phyloP scores from a whole-genome alignment of 176 grass and related monocot species.

The Juncus inflexus region DNA sequence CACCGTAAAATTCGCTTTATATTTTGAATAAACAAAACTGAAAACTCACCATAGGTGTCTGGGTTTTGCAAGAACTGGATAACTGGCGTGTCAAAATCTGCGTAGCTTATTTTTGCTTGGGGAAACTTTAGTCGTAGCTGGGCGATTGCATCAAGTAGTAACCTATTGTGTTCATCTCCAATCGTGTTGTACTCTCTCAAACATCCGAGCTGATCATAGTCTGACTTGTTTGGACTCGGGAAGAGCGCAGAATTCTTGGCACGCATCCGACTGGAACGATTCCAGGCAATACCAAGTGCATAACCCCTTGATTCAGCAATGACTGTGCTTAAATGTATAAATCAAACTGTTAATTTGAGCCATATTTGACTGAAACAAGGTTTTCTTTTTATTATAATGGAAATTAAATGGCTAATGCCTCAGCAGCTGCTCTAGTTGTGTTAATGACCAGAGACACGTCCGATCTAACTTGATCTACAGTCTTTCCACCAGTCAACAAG shows the following conservation, averaged over 20 bases:
- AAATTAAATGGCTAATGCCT: slow-evolving; percentile 4
- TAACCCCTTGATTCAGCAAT: slow-evolving; percentile 28
- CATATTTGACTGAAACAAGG: neutral
- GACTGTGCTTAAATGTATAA: slow-evolving; percentile 6
- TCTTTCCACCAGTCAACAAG: slow-evolving; percentile 20
- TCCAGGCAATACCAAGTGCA: slow-evolving; percentile 31
- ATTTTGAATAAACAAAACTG: neutral
- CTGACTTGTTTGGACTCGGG: neutral
- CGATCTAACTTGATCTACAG: slow-evolving; percentile 16
- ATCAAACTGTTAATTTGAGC: neutral
- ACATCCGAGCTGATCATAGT: slow-evolving; percentile 31
- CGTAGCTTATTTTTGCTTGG: slow-evolving; percentile 21
- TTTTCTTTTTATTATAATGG: neutral
- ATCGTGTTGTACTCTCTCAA: slow-evolving; percentile 27
- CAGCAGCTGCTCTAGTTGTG: slow-evolving; percentile 19
- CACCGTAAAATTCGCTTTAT: neutral
- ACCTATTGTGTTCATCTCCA: slow-evolving; percentile 15
- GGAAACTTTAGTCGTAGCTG: slow-evolving; percentile 21
- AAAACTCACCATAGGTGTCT: slow-evolving; percentile 30
- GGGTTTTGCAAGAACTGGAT: slow-evolving; percentile 18
- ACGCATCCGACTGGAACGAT: slow-evolving; percentile 29
- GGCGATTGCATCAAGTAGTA: slow-evolving; percentile 8
- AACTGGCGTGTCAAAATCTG: slow-evolving; percentile 25
- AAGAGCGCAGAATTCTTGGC: slow-evolving; percentile 22
- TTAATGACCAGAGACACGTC: slow-evolving; percentile 14